Base-by-base conservation (phyloP, 2,329 filamentous ascomycete species). In the Aspergillus neotritici region DNA sequence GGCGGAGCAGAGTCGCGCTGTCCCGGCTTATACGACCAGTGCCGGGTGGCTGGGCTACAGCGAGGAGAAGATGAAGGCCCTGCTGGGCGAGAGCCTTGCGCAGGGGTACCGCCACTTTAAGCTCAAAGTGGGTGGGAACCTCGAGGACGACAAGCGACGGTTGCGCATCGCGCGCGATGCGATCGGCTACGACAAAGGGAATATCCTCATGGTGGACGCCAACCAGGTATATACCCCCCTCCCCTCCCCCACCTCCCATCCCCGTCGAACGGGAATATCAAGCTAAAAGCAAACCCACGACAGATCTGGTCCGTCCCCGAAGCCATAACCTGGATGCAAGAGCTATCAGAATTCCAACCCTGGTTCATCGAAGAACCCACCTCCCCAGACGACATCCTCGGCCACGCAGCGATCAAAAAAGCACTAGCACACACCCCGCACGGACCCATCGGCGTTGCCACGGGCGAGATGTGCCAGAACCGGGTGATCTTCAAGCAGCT, bases 291-390 rank as follows among this genome's bases (percentile, higher is more conserved):
- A 5, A 13, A 4, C 13, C 8, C 9, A 5, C 16, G 25, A 31
- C 43, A 75, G 72, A 74, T 93, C 46, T 94, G 88, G 88, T 87
- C 83, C 39, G 88, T 94, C 30, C 87, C 87, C 1, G 87, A 94
- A 69, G 88, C 89, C 6, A 88, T 94, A 56, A 79, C 78, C 49
- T 88, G 91, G 73, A 94, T 94, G 87, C 78, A 83, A 60, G 68
- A 87, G 60, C 80, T 95, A 36, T 79, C 79, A 44, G 82, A 89
- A 56, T 94, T 89, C 73, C 85, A 86, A 50, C 64, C 64, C 21
- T 93, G 87, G 86, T 94, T 94, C 71, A 94, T 95, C 62, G 89
- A 94, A 71, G 89, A 95, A 75, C 89, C 89, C 2, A 95, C 89
- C 11, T 87, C 83, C 15, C 89, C 89, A 10, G 89, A 94, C 61